Evolutionary conservation across 106 monocot species (phyloP), one percentile per base, ranked within the genome.

Genomic region (Ottelia alismoides): DNA sequence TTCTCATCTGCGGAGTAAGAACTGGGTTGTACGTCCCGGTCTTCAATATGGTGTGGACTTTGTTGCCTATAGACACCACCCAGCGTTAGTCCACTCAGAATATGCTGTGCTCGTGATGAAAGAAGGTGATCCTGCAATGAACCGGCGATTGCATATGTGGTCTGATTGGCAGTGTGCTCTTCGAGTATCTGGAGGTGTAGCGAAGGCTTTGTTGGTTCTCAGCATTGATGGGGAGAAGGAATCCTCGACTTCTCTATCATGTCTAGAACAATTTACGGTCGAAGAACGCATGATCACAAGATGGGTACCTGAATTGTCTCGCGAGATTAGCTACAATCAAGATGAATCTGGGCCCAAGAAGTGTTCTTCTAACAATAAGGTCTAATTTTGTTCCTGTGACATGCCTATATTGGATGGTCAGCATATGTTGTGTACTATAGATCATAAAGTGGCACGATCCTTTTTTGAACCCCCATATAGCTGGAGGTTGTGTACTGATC

Each of bases 41-140:
- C 45, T 26, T 2, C 85, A 86, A 44, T 82, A 83, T 54, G 83
- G 87, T 9, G 80, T 66, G 25, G 83, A 94, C 40, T 94, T 76
- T 56, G 93, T 94, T 9, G 84, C 70, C 0, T 94, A 94, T 23
- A 63, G 83, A 1, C 85, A 85, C 40, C 92, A 92, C 51, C 92
- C 92, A 10, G 70, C 81, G 20, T 69, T 85, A 6, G 78, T 85
- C 32, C 92, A 85, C 49, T 78, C 81, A 0, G 82, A 85, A 30
- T 85, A 65, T 54, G 67, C 74, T 5, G 77, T 78, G 27, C 23
- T 84, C 44, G 74, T 84, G 20, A 26, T 71, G 43, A 22, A 44
- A 18, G 66, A 77, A 31, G 72, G 64, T 10, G 53, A 35, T 22
- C n/a, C n/a, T n/a, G 53, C 11, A 1, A 57, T 35, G 3, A 47